A percentile compares a stretch with the other conserved stretches of the same genome.
These are phyloP conservation scores for Babesia bigemina DNA, from an alignment of 169 alveolate genomes.

Conservation along the genomic window DNA sequence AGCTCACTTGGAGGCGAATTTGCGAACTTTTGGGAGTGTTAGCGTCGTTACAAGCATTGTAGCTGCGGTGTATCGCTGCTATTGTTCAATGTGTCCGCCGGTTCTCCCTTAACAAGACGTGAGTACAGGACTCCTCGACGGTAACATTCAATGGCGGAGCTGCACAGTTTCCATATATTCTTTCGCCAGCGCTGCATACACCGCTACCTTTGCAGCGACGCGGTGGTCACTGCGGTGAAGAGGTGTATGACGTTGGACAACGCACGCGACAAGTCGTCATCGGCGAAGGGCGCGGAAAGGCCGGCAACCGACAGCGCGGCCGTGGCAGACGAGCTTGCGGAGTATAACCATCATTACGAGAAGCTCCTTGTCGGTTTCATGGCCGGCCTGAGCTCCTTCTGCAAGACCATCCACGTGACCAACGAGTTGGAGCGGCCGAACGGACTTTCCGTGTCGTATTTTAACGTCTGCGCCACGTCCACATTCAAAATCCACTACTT, in stretches of 20 bases:
- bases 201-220: slow-evolving; percentile 38
- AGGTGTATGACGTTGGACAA: slow-evolving; percentile 5
- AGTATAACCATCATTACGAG: slow-evolving; percentile 53
- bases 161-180: slow-evolving; percentile 61
- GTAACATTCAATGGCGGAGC: slow-evolving; percentile 22
- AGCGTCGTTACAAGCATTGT: too few species aligned
- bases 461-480: slow-evolving; percentile 60
- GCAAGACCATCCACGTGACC: slow-evolving; percentile 58
- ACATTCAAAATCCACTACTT: slow-evolving; percentile 59
- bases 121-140: too few species aligned
- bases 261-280: neutral
- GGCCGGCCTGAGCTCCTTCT: slow-evolving; percentile 54
- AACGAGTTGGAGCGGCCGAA: slow-evolving; percentile 46
- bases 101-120: too few species aligned
- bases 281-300: neutral
- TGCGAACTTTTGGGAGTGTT: too few species aligned
- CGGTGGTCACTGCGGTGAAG: slow-evolving; percentile 51
- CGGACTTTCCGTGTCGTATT: slow-evolving; percentile 56
- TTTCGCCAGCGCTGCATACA: slow-evolving; percentile 33
- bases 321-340: slow-evolving; percentile 15
- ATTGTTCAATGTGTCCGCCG: too few species aligned
- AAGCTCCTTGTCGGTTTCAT: slow-evolving; percentile 58
- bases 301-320: neutral
- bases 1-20: too few species aligned
- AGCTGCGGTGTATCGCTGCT: too few species aligned